phyloP scores from a whole-genome alignment of 345 rosid genomes.

The Gynandropsis gynandra region DNA sequence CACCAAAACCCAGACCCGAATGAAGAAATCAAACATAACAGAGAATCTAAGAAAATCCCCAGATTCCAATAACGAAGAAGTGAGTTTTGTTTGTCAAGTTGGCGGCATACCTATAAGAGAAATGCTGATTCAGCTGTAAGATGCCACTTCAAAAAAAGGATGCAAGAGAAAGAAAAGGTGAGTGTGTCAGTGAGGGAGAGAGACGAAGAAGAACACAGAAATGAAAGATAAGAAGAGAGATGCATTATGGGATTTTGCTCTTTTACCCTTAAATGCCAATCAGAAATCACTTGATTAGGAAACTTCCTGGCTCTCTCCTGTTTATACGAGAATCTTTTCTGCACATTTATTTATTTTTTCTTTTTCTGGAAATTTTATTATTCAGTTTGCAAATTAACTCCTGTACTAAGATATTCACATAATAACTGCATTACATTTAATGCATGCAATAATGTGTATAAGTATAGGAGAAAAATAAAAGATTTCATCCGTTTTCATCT shows the following conservation, averaged over 20 bases:
- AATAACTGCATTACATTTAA: no score
- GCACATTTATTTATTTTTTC: background rate
- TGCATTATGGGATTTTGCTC: background rate
- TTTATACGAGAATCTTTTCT: conserved; percentile 6
- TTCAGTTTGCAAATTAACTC: no score
- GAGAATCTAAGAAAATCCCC: conserved; percentile 7
- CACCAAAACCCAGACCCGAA: background rate
- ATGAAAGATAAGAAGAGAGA: background rate
- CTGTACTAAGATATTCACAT: no score
- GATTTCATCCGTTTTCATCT: no score
- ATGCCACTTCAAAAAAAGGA: no score
- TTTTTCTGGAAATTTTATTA: no score
- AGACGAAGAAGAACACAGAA: background rate
- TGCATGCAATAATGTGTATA: no score
- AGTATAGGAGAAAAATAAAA: no score
- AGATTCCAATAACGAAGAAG: background rate
- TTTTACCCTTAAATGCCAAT: conserved; percentile 6
- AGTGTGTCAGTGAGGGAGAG: conserved; percentile 9
- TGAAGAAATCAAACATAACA: conserved; percentile 10
- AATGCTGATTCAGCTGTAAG: no score
- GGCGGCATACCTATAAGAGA: conserved; percentile 11
- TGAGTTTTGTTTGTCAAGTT: background rate
- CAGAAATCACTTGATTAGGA: conserved; percentile 22
- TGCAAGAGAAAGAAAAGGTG: background rate
- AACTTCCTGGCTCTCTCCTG: background rate